phyloP scores from a whole-genome alignment of 257 asterid genomes.

The Coffea canephora region DNA sequence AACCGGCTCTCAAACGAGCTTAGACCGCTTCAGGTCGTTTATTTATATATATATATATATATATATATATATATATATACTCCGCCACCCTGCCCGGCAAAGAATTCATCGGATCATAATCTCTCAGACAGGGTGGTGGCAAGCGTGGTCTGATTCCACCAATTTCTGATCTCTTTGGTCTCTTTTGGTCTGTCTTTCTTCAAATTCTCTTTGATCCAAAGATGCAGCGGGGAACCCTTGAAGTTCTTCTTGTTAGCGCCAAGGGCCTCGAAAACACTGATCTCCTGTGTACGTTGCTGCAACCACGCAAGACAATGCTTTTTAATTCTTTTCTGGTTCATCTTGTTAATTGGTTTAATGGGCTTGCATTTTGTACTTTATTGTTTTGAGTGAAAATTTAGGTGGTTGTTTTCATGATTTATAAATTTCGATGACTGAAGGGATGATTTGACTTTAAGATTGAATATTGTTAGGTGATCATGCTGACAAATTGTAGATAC shows the following conservation, averaged over 20 bases:
- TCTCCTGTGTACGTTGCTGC: conserved; percentile 44
- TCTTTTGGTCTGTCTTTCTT: neutral
- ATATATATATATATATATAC: neutral
- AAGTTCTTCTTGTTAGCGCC: conserved; percentile 71
- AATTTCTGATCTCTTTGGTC: neutral
- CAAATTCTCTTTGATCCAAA: conserved; percentile 13
- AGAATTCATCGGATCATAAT: neutral
- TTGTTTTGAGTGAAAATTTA: neutral
- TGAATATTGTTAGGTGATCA: neutral
- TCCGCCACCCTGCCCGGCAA: neutral
- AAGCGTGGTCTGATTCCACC: neutral
- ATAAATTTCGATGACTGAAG: neutral
- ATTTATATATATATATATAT: neutral
- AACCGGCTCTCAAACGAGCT: neutral
- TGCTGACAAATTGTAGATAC: neutral
- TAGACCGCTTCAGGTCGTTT: no score
- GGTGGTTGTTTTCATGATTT: neutral
- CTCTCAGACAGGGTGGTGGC: neutral
- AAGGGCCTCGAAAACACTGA: conserved; percentile 65
- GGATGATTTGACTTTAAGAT: neutral
- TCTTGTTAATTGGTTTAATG: neutral
- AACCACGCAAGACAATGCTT: no score
- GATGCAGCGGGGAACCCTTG: conserved; percentile 77
- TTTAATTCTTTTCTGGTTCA: neutral
- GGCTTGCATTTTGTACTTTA: neutral